Evolutionary conservation across 2,329 filamentous ascomycete species (phyloP).

Genomic region (Xylariaceae sp.): DNA sequence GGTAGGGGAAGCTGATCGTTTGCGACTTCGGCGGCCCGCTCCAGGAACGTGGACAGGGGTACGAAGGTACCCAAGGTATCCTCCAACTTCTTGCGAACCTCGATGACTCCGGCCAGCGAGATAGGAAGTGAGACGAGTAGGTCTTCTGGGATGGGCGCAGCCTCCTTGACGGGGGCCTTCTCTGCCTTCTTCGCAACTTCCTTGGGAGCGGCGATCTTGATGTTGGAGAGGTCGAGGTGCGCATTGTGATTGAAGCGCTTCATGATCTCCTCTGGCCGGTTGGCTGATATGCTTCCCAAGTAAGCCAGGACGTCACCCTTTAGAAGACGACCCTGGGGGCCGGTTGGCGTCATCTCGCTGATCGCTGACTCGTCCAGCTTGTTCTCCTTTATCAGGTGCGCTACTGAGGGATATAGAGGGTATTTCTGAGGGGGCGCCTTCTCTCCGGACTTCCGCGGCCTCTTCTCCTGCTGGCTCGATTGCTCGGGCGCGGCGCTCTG

Average conservation of each 20-base stretch:
- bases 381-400: slow-evolving; percentile 73
- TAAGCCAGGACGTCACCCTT: slow-evolving; percentile 95
- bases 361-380: slow-evolving; percentile 70
- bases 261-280: slow-evolving; percentile 66
- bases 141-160: slow-evolving; percentile 38
- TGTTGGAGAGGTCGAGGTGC: slow-evolving; percentile 91
- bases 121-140: slow-evolving; percentile 66
- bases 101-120: slow-evolving; percentile 71
- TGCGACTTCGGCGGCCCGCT: slow-evolving; percentile 76
- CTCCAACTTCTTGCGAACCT: slow-evolving; percentile 75
- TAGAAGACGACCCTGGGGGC: slow-evolving; percentile 79
- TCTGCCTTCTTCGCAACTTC: slow-evolving; percentile 35
- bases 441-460: slow-evolving; percentile 34
- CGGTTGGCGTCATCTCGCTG: slow-evolving; percentile 77
- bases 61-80: slow-evolving; percentile 72
- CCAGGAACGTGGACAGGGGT: slow-evolving; percentile 81
- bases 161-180: slow-evolving; percentile 35
- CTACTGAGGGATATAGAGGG: slow-evolving; percentile 77
- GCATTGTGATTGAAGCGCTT: slow-evolving; percentile 66
- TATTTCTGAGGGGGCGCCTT: slow-evolving; percentile 61
- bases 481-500: slow-evolving; percentile 32
- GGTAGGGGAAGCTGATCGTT: slow-evolving; percentile 78
- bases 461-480: slow-evolving; percentile 24
- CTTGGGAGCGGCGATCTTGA: slow-evolving; percentile 64
- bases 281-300: slow-evolving; percentile 68